phyloP scores from a whole-genome alignment of 352 stramenopile genomes.

The Phytophthora meadii region DNA sequence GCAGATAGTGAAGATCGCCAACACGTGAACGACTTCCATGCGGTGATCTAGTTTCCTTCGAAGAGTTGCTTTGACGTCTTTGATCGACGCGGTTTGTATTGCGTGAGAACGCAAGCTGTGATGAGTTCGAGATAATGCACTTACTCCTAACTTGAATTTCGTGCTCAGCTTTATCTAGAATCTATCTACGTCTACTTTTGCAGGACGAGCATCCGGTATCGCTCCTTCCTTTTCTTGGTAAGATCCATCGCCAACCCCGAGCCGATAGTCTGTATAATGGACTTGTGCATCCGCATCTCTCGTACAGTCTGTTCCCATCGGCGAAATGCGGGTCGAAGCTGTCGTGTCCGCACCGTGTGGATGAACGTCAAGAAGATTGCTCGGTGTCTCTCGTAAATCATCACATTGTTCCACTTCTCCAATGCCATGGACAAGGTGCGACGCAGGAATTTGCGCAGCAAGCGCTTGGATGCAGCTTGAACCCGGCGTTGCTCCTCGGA shows the following conservation, averaged over 20 bases:
- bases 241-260: slow-evolving; percentile 66
- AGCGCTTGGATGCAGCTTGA: slow-evolving; percentile 50
- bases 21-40: slow-evolving; percentile 38
- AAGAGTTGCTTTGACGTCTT: neutral
- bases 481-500: slow-evolving; percentile 56
- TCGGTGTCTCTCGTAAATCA: slow-evolving; percentile 54
- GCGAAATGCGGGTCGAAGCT: slow-evolving; percentile 65
- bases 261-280: slow-evolving; percentile 49
- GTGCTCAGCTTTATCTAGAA: slow-evolving; percentile 2
- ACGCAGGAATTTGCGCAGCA: slow-evolving; percentile 56
- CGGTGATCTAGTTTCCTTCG: slow-evolving; percentile 39
- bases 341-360: slow-evolving; percentile 46
- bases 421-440: slow-evolving; percentile 49
- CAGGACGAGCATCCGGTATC: slow-evolving; percentile 71
- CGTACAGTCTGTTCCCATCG: slow-evolving; percentile 58
- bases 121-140: slow-evolving; percentile 12
- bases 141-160: slow-evolving; percentile 9
- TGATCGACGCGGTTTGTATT: slow-evolving; percentile 9
- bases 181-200: slow-evolving; percentile 51
- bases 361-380: slow-evolving; percentile 55
- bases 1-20: slow-evolving; percentile 25
- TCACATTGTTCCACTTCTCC: slow-evolving; percentile 53
- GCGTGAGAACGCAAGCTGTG: neutral
- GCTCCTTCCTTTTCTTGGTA: slow-evolving; percentile 67
- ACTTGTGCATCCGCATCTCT: slow-evolving; percentile 56